phyloP scores from a whole-genome alignment of 2,329 filamentous ascomycete genomes.

The Coniella vitis region DNA sequence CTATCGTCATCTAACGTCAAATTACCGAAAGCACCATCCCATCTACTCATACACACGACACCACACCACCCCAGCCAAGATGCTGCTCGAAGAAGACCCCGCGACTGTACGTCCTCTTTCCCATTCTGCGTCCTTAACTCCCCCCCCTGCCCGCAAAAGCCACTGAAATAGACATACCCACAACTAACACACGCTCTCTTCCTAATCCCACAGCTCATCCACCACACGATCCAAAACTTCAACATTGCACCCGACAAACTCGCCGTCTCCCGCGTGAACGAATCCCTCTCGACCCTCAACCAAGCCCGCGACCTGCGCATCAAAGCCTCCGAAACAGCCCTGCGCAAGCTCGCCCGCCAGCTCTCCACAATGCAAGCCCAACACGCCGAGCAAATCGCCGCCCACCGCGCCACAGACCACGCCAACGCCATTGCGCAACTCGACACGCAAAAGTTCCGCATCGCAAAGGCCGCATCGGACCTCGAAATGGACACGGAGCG shows the following conservation, averaged over 20 bases:
- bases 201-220: slow-evolving; percentile 64
- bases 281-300: slow-evolving; percentile 76
- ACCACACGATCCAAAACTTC: slow-evolving; percentile 90
- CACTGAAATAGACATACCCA: background rate
- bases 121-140: too few species aligned
- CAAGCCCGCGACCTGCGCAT: slow-evolving; percentile 75
- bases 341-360: slow-evolving; percentile 68
- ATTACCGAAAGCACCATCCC: too few species aligned
- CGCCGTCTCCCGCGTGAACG: slow-evolving; percentile 74
- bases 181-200: background rate
- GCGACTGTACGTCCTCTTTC: slow-evolving; percentile 62
- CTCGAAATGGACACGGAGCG: slow-evolving; percentile 92
- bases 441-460: slow-evolving; percentile 89
- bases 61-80: slow-evolving; percentile 39
- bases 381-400: slow-evolving; percentile 66
- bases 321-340: slow-evolving; percentile 57
- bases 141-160: too few species aligned
- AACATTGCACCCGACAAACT: slow-evolving; percentile 85
- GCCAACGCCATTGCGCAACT: slow-evolving; percentile 78
- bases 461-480: slow-evolving; percentile 85
- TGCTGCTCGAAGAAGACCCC: slow-evolving; percentile 93
- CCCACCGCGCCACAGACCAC: slow-evolving; percentile 73
- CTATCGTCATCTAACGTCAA: too few species aligned
- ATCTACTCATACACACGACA: too few species aligned
- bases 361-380: slow-evolving; percentile 69